Base-by-base conservation (phyloP, 2,329 filamentous ascomycete genomes). In the Aspergillus viridinutans region DNA sequence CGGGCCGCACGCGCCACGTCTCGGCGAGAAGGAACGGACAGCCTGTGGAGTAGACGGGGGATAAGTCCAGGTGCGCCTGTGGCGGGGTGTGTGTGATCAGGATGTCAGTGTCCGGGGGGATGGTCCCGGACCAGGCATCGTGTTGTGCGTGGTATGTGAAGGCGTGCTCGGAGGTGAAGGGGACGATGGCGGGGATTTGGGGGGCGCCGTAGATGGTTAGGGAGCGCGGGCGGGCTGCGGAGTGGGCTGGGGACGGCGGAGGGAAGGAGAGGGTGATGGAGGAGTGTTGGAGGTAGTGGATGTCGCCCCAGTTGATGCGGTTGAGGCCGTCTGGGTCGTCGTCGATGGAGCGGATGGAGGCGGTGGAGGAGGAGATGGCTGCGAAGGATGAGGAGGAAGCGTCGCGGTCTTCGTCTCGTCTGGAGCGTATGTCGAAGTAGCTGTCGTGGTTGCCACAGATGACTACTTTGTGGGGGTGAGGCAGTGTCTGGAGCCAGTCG, bases 381-480 rank as follows among this genome's bases (percentile, higher is more conserved):
- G 69, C 64, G 28, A 69, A 69, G 8, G 63, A 66, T 4, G 61
- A 57, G 23, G 38, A 32, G 3, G 59, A 56, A 28, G 65, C 62
- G 38, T 67, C 69, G 32, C 80, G 78, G 67, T 90, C 85, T 49
- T 82, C 78, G 9, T 80, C 74, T 17, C 72, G 73, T 3, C 89
- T 81, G 14, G 85, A 85, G 35, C 80, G 78, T 25, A 83, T 78
- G 72, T 96, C 93, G 59, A 96, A 89, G 78, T 85, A 95, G 66
- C 85, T 87, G 69, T 97, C 93, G 72, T 97, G 93, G 70, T 97
- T 97, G 1, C 93, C 93, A 32, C 86, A 85, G 32, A 97, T 85
- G 38, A 92, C 83, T 25, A 97, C 80, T 73, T 96, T 96, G 72
- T 95, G 83, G 38, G 77, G 76, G 68, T 96, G 91, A 0, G 90